Evolutionary conservation across 768 basidiomycete species (phyloP).

Genomic region (Phanerochaete sordida): DNA sequence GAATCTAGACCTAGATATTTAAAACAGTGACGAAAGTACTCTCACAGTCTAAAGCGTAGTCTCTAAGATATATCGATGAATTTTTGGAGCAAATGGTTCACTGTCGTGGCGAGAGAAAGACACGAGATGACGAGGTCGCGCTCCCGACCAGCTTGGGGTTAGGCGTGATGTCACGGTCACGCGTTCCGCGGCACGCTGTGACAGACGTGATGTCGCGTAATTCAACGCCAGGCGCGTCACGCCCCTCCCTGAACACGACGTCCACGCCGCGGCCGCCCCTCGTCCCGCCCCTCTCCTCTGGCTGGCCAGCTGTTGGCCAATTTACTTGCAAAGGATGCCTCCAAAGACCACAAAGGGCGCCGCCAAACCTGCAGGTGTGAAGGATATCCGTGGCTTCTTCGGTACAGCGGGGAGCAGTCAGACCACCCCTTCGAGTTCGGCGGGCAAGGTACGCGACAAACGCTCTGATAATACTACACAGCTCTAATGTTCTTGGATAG

Average conservation of each 20-base stretch:
- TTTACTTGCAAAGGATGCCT: neutral
- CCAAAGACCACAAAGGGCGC: conserved; percentile 7
- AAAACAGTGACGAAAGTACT: too few relatives aligned
- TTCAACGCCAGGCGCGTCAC: neutral
- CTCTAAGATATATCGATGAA: too few relatives aligned
- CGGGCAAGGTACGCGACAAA: conserved; percentile 1
- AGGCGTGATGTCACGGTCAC: neutral
- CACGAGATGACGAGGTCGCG: too few relatives aligned
- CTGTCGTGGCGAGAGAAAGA: too few relatives aligned
- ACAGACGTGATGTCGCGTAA: neutral
- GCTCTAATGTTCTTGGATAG: too few relatives aligned
- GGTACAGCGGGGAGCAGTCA: conserved; percentile 11
- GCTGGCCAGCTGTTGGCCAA: neutral
- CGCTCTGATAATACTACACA: too few relatives aligned
- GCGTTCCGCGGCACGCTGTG: neutral
- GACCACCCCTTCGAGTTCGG: conserved; percentile 2
- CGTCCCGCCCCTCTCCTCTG: neutral
- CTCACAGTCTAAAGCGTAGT: too few relatives aligned
- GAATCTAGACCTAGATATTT: too few relatives aligned
- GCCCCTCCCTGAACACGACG: neutral
- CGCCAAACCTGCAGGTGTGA: conserved; percentile 16
- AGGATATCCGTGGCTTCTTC: conserved; percentile 28
- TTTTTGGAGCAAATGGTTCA: too few relatives aligned
- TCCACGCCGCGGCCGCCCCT: neutral
- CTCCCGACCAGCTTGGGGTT: neutral